Base-by-base conservation (phyloP, 306 rosid genomes). In the Pterocarpus santalinus region DNA sequence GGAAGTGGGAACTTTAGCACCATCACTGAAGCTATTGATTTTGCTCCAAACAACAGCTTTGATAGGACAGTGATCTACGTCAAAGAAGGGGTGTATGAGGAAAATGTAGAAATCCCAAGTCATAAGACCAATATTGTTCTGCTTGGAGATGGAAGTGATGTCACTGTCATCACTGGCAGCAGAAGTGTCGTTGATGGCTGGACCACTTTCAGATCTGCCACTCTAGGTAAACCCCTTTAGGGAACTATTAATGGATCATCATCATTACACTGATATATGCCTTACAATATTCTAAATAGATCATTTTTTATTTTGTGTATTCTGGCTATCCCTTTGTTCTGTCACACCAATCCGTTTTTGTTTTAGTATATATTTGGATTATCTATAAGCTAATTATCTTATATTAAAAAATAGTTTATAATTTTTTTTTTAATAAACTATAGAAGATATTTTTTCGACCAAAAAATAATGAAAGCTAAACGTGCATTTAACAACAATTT, bases 191-290 rank as follows among this genome's bases (percentile, higher is more conserved):
- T 1, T 46, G 90, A 82, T 75, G 90, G 89, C 16, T 91, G 97
- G 97, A 91, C 97, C 85, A 86, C 93, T 49, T 93, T 87, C 91
- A 87, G 94, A 81, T 93, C 97, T 80, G 97, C 94, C 71, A 93
- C 97, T 55, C 65, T 91, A 13, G 97, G 97, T 91, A 88, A 38
- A 65, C 17, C 70, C 65, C 75, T 69, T 33, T 13, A 38, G 70
- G 28, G 64, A 47, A 66, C 76, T 67, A 77, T 39, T 32, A 38
- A 61, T 44, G 43, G n/a, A 8, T 4, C 60, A n/a, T 53, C 28
- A 53, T 53, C 17, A 14, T 53, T 5, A 53, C 6, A 2, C 16
- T 51, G 56, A 51, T 3, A 51, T 13, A 5, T 51, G 56, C 56
- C 5, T 51, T 51, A 13, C 4, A 51, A 51, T 51, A n/a, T 32